A percentile compares a stretch with the other conserved stretches of the same genome.
These are phyloP conservation scores for Hyaloscypha hepaticicola DNA, from an alignment of 495 filamentous ascomycete genomes.

Conservation along the genomic window DNA sequence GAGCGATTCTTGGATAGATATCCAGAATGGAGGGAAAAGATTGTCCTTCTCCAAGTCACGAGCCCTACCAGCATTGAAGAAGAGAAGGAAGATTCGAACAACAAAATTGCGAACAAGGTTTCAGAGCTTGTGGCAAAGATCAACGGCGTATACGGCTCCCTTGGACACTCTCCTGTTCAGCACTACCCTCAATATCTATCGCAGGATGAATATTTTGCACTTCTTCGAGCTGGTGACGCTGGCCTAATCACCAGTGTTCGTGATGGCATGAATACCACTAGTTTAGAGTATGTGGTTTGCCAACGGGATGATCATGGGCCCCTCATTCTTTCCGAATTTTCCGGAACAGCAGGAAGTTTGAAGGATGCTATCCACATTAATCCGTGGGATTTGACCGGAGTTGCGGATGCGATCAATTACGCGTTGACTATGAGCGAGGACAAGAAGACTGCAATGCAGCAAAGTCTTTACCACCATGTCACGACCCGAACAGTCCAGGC, in stretches of 20 bases:
- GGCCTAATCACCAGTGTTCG: conserved; percentile 89
- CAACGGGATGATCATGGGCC: conserved; percentile 82
- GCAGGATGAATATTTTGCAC: conserved; percentile 85
- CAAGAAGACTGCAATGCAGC: conserved; percentile 56
- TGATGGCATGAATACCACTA: conserved; percentile 97
- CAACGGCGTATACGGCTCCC: conserved; percentile 82
- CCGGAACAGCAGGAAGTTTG: conserved; percentile 84
- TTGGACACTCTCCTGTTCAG: conserved; percentile 83
- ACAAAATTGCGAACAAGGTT: conserved; percentile 78
- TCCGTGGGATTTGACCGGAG: conserved; percentile 82
- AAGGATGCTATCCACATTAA: conserved; percentile 89
- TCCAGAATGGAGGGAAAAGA: conserved; percentile 84
- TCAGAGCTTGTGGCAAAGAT: conserved; percentile 86
- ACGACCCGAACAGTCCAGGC: conserved; percentile 76
- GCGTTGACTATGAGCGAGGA: conserved; percentile 71
- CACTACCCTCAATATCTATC: conserved; percentile 90
- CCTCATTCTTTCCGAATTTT: conserved; percentile 92
- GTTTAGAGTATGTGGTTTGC: conserved; percentile 88
- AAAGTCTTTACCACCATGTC: conserved; percentile 76
- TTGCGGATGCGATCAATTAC: conserved; percentile 74
- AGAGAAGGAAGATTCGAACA: conserved; percentile 64
- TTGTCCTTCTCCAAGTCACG: conserved; percentile 93
- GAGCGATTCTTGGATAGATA: conserved; percentile 84
- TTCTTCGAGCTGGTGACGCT: conserved; percentile 82
- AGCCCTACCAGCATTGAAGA: conserved; percentile 80